Evolutionary conservation across 192 early-diverging fungal species (phyloP).

Genomic region (Linnemannia exigua): DNA sequence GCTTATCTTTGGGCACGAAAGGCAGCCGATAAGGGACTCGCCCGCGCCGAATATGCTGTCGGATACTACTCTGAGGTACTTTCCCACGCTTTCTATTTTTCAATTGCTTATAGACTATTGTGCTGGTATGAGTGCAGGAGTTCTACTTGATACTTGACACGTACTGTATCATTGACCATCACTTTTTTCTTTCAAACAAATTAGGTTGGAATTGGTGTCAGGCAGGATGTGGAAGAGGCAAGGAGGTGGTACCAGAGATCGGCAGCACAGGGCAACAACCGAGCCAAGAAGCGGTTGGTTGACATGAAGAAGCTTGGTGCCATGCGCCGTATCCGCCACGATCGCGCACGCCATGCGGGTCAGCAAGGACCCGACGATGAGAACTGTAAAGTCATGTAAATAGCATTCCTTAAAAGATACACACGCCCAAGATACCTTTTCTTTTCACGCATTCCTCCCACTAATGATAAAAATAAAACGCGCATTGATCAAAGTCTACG

Average conservation of each 20-base stretch:
- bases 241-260: slow-evolving; percentile 87
- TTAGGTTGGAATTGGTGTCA: slow-evolving; percentile 83
- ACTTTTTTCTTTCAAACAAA: slow-evolving; percentile 4
- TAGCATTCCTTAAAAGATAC: background rate
- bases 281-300: slow-evolving; percentile 85
- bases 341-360: slow-evolving; percentile 47
- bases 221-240: slow-evolving; percentile 85
- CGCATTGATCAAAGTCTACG: background rate
- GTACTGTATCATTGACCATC: background rate
- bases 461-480: background rate
- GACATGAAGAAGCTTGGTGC: slow-evolving; percentile 83
- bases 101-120: background rate
- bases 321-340: slow-evolving; percentile 38
- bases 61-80: slow-evolving; percentile 91
- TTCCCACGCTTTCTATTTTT: background rate
- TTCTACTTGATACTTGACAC: background rate
- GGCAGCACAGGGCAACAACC: slow-evolving; percentile 80
- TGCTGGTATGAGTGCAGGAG: background rate
- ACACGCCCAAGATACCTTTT: background rate
- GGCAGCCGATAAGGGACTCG: slow-evolving; percentile 93
- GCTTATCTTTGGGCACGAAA: slow-evolving; percentile 98
- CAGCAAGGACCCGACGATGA: slow-evolving; percentile 47
- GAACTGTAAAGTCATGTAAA: slow-evolving; percentile 57
- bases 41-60: slow-evolving; percentile 97
- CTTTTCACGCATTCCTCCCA: background rate